Evolutionary conservation across 2,329 filamentous ascomycete genomes (phyloP), one percentile per base, ranked within the genome.

Genomic region (Pseudogymnoascus sp.): DNA sequence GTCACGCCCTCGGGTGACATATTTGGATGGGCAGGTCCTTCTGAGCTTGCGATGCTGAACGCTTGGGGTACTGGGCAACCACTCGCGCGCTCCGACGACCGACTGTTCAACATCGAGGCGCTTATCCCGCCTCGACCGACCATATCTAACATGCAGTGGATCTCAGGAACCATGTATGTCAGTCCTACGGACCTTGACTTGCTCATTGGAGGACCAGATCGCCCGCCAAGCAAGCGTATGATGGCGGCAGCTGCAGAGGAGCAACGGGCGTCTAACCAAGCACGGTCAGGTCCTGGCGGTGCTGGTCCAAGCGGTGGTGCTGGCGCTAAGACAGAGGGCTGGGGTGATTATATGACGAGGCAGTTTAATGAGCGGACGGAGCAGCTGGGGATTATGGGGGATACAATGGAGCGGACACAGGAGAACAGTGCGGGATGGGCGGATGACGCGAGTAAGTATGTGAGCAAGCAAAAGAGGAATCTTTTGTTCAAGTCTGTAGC

Each of bases 141-240:
- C 0, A 99, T 99, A 63, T 95, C 90, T 18, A 96, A 95, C 69
- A 75, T 99, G 37, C 91, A 97, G 75, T 99, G 94, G 94, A 91
- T 99, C 59, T 89, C 91, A 0, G 94, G 94, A 3, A 97, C 93
- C 1, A 93, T 97, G 73, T 89, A 95, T 68, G 82, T 99, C 50
- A 91, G 90, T 1, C 88, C 90, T 0, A 80, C 86, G 1, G 94
- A 99, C 69, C 85, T 99, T 69, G 94, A 97, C 70, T 75, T 96
- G 2, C 78, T 99, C 1, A 94, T 99, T 63, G 91, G 93, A 58
- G 93, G 93, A 0, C 87, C 91, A 1, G 88, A 94, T 69, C 84
- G 94, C 2, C 94, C 93, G 2, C 87, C 91, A 1, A 94, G 89
- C 63, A 95, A 95, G 75, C 85, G 89, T 36, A 95, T 95, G 89